A percentile compares a stretch with the other conserved stretches of the same genome.
These are phyloP conservation scores for Naganishia cerealis DNA, from an alignment of 1,284 basidiomycete genomes.

Conservation along the genomic window DNA sequence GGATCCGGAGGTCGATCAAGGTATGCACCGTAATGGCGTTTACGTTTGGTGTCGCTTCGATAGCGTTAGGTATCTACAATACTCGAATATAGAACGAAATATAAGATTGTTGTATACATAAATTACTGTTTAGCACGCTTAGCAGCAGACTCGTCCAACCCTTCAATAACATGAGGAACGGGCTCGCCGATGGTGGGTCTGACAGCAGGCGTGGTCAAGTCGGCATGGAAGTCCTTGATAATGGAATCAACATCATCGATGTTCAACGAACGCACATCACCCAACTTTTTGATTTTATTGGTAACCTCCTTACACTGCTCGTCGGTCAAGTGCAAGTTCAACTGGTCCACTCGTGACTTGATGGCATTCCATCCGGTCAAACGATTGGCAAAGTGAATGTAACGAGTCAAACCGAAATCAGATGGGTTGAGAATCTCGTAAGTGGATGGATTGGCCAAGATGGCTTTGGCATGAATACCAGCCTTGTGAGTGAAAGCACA, in stretches of 20 bases:
- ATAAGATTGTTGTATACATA: no score
- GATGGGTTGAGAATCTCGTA: conserved; percentile 84
- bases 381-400: conserved; percentile 82
- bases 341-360: conserved; percentile 97
- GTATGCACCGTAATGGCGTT: no score
- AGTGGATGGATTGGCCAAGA: conserved; percentile 98
- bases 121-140: no score
- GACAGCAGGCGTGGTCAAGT: conserved; percentile 77
- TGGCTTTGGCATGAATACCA: conserved; percentile 99
- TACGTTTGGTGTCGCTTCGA: no score
- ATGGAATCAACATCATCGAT: conserved; percentile 99
- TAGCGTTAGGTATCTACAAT: no score
- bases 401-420: conserved; percentile 96
- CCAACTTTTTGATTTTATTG: conserved; percentile 98
- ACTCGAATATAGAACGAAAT: no score
- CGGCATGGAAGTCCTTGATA: conserved; percentile 89
- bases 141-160: no score
- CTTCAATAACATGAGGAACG: no score
- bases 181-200: no score
- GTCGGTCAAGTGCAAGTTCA: conserved; percentile 66
- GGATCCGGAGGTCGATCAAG: no score
- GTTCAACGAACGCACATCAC: conserved; percentile 94
- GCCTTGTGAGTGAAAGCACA: conserved; percentile 99
- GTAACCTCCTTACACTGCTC: conserved; percentile 89
- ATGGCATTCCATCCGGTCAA: conserved; percentile 62